A percentile compares a stretch with the other conserved stretches of the same genome.
Conservation (phyloP, 495 filamentous ascomycete genomes). For the Tuber aestivum region DNA sequence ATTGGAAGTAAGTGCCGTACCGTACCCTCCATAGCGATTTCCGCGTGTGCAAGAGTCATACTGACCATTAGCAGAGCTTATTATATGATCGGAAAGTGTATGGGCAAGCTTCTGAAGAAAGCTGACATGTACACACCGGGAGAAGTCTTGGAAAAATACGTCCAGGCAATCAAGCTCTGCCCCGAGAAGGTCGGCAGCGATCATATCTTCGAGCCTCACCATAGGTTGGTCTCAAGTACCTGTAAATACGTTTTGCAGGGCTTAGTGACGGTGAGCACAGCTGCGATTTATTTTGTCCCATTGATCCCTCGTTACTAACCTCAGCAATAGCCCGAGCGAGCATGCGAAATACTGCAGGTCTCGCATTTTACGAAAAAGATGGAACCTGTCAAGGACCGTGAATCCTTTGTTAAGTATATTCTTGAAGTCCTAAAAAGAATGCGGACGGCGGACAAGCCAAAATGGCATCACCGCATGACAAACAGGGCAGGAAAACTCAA, state of each 20-base stretch:
- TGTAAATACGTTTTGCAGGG: constrained; percentile 53
- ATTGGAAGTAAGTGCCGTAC: constrained; percentile 66
- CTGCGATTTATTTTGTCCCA: background rate
- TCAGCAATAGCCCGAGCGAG: constrained; percentile 45
- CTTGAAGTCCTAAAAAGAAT: constrained; percentile 66
- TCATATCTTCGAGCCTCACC: constrained; percentile 89
- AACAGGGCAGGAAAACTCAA: constrained; percentile 69
- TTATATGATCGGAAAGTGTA: constrained; percentile 88
- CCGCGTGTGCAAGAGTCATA: constrained; percentile 17
- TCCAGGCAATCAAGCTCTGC: constrained; percentile 68
- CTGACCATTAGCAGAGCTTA: constrained; percentile 54
- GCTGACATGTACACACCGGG: constrained; percentile 47
- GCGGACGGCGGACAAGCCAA: constrained; percentile 79
- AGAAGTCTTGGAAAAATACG: constrained; percentile 61
- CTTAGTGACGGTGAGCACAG: constrained; percentile 5
- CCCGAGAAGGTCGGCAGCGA: constrained; percentile 74
- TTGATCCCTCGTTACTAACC: background rate
- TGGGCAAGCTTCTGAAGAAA: constrained; percentile 80
- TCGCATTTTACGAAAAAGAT: constrained; percentile 35
- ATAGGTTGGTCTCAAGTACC: constrained; percentile 81
- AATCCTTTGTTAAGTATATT: constrained; percentile 70
- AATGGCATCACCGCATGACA: constrained; percentile 96
- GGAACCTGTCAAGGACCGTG: constrained; percentile 49
- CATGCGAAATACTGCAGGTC: constrained; percentile 51
- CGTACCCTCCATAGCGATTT: background rate